Conservation (phyloP, 2,329 filamentous ascomycete genomes). For the Claviceps cyperi region DNA sequence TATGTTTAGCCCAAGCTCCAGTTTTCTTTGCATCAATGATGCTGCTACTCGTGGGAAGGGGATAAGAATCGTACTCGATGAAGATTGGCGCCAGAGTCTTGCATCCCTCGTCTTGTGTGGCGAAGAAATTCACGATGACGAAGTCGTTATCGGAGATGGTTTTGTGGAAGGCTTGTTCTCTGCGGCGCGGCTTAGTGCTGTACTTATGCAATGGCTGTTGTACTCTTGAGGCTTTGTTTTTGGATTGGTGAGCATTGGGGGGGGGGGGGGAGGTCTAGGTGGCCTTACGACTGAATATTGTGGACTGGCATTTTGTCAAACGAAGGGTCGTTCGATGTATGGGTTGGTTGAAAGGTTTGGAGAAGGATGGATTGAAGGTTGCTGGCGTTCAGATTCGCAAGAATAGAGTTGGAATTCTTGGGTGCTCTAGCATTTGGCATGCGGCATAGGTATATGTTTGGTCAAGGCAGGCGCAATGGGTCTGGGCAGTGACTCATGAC, state of each 20-base stretch:
- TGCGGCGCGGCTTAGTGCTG: not conserved
- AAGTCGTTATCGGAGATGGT: not conserved
- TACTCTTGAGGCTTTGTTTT: not conserved
- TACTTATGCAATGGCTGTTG: not conserved
- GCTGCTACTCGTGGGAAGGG: not conserved
- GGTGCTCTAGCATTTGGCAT: too few relatives aligned
- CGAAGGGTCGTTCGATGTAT: not conserved
- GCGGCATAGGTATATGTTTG: not conserved
- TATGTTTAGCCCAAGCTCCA: too few relatives aligned
- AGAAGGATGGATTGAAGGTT: not conserved
- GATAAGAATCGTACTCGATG: slow-evolving; percentile 2
- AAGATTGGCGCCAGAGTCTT: slow-evolving; percentile 5
- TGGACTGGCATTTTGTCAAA: slow-evolving; percentile 1
- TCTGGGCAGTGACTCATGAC: not conserved
- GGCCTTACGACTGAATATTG: slow-evolving; percentile 2
- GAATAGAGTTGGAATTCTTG: too few relatives aligned
- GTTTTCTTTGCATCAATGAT: not conserved
- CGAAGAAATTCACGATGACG: slow-evolving; percentile 4
- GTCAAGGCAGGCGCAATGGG: not conserved
- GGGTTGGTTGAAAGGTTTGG: not conserved
- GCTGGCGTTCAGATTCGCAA: too few relatives aligned
- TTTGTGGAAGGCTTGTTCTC: not conserved
- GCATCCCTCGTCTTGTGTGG: slow-evolving; percentile 1
- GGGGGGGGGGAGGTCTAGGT: not conserved
- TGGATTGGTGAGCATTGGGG: not conserved